Percentiles rank a stretch among this genome's conserved stretches.
Evolutionary conservation across 176 grass and related monocot species (phyloP).

Genomic region (Guadua angustifolia): DNA sequence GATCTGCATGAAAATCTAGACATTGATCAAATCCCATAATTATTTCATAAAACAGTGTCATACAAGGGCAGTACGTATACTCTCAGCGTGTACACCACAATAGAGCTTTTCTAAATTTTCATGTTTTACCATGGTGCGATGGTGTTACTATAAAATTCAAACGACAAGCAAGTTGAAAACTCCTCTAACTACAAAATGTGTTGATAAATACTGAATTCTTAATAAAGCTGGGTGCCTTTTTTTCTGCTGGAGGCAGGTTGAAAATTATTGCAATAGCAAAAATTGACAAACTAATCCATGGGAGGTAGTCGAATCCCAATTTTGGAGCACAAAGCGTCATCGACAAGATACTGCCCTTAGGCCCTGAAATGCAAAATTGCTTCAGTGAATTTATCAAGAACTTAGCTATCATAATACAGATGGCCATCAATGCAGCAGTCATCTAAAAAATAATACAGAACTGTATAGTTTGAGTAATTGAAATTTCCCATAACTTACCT

Average conservation of each 20-base stretch:
- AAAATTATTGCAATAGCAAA: not conserved
- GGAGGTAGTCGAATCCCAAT: not conserved
- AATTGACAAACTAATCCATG: not conserved
- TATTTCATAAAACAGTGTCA: not conserved
- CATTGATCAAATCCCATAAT: no score
- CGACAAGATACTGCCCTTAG: not conserved
- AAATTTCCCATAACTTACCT: constrained; percentile 46
- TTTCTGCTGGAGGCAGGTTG: not conserved
- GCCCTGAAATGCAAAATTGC: constrained; percentile 52
- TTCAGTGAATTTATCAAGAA: not conserved
- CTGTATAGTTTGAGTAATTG: not conserved
- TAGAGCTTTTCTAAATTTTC: not conserved
- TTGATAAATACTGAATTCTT: not conserved
- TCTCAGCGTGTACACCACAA: not conserved
- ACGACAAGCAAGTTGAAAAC: not conserved
- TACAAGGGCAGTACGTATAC: not conserved
- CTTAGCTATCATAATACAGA: constrained; percentile 1
- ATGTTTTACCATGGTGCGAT: constrained; percentile 12
- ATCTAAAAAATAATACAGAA: not conserved
- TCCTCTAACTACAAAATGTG: constrained; percentile 16
- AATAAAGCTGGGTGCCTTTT: constrained; percentile 1
- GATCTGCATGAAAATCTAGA: no score
- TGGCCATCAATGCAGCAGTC: not conserved
- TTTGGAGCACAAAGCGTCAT: not conserved
- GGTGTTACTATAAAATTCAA: not conserved